A percentile compares a stretch with the other conserved stretches of the same genome.
Conservation (phyloP, 208 protist genomes). For the Phytomonas serpens region DNA sequence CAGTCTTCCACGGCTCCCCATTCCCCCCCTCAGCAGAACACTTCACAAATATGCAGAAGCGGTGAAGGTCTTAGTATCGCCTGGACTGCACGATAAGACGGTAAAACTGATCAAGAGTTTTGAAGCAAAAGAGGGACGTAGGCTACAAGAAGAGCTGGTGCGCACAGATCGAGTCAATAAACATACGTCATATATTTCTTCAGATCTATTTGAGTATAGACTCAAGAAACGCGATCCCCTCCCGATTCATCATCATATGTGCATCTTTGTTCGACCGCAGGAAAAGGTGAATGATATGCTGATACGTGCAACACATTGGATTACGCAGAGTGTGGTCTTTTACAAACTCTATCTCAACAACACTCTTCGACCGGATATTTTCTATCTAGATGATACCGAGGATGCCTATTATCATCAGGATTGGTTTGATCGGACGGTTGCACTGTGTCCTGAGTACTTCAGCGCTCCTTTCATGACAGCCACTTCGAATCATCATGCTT, state of each 20-base stretch:
- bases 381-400: constrained; percentile 15
- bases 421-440: constrained; percentile 75
- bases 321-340: constrained; percentile 55
- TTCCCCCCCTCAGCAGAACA: constrained; percentile 54
- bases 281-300: constrained; percentile 56
- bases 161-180: constrained; percentile 71
- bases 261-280: constrained; percentile 43
- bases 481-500: constrained; percentile 38
- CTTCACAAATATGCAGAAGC: constrained; percentile 37
- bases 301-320: constrained; percentile 60
- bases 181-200: constrained; percentile 83
- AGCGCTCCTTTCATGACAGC: constrained; percentile 38
- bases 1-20: constrained; percentile 65
- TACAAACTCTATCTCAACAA: constrained; percentile 70
- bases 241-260: constrained; percentile 55
- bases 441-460: constrained; percentile 48
- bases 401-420: constrained; percentile 47
- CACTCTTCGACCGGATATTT: constrained; percentile 55
- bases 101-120: constrained; percentile 40
- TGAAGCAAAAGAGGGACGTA: constrained; percentile 29
- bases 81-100: constrained; percentile 28
- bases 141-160: constrained; percentile 61
- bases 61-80: constrained; percentile 46
- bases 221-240: constrained; percentile 49
- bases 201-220: constrained; percentile 60